Conservation (phyloP, 257 asterid genomes). For the Solanum stenotomum region DNA sequence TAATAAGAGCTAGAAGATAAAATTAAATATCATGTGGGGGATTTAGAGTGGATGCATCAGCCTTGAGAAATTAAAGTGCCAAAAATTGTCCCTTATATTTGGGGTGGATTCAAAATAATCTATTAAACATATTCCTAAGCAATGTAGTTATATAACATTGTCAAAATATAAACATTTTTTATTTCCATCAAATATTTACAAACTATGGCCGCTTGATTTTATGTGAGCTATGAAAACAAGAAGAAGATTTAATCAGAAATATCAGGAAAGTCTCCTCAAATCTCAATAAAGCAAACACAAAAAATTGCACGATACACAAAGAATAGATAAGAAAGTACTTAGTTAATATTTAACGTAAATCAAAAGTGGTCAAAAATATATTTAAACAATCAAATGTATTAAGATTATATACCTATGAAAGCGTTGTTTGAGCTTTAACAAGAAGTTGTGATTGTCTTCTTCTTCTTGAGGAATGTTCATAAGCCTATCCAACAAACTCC, state of each 20-base stretch:
- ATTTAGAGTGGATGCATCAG: not conserved
- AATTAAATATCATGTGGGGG: not conserved
- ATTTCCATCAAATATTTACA: not conserved
- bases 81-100: not conserved
- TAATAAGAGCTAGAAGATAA: not conserved
- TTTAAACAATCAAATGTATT: not conserved
- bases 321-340: not conserved
- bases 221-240: not conserved
- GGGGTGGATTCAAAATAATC: not conserved
- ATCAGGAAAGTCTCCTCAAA: not conserved
- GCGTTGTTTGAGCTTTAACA: conserved; percentile 41
- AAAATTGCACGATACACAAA: not conserved
- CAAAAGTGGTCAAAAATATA: not conserved
- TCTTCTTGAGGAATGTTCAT: conserved; percentile 50
- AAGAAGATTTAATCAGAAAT: not conserved
- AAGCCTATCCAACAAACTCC: conserved; percentile 38
- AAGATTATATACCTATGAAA: conserved; percentile 27
- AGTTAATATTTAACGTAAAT: not conserved
- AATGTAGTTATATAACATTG: not conserved
- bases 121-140: not conserved
- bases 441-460: conserved; percentile 58
- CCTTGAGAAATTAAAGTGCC: not conserved
- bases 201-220: not conserved
- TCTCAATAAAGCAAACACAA: not conserved
- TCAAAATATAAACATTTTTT: not conserved